Evolutionary conservation across 169 alveolate genomes (phyloP), one percentile per base, ranked within the genome.

Genomic region (Plasmodium yoelii): DNA sequence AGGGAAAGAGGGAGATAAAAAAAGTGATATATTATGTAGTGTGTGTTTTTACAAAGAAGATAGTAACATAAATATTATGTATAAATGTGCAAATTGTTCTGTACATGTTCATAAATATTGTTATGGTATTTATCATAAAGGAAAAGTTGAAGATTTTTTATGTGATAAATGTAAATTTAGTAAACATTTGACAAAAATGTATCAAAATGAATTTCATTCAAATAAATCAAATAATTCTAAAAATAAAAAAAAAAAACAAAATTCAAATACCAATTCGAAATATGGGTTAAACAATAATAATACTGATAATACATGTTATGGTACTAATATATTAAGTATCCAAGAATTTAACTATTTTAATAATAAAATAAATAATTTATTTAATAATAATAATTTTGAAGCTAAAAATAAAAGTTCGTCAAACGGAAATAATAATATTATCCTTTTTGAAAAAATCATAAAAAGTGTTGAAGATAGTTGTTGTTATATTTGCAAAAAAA

Each of bases 71-170:
- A 77, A 77, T 19, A 77, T 64, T 63, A 28, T 77, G 47, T 77
- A 63, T 61, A 61, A 49, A 39, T 77, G 88, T 51, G 57, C 18
- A 8, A 53, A 34, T n/a, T 77, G 88, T 67, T 19, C 57, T 12
- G 57, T 64, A 15, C 28, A 77, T 59, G 55, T 77, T 7, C 88
- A 77, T 56, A 77, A 77, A 7, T 77, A 77, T 46, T 77, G 88
- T 22, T 77, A 77, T 19, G 88, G 80, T 13, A 77, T 77, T 13
- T 77, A 77, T 51, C 77, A 46, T 10, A 77, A 77, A 51, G 71
- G 71, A 26, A 77, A 46, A 55, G 65, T 49, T n/a, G 88, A 77
- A 15, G 88, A 77, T 47, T 77, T 77, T 77, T 53, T 77, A 59
- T 77, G 88, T 12, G 77, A 77, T 9, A 77, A 63, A 56, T 77